These are phyloP conservation scores for Aspergillus sp. DNA, from an alignment of 2,329 filamentous ascomycete genomes.

Conservation along the genomic window DNA sequence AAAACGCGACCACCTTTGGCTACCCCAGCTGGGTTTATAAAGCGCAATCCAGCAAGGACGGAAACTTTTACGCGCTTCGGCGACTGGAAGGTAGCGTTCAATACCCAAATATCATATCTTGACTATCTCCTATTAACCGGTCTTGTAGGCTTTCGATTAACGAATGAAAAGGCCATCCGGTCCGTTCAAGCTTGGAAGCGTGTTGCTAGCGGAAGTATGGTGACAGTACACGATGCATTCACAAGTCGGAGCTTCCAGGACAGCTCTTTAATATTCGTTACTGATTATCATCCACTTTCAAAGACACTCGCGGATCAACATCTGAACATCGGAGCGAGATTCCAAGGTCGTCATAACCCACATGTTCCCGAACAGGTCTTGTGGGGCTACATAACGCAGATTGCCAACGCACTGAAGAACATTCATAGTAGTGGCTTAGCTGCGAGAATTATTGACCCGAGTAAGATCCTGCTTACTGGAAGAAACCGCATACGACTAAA, in stretches of 20 bases:
- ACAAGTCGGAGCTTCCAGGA: conserved; percentile 92
- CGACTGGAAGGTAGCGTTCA: conserved; percentile 68
- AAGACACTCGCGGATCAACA: conserved; percentile 88
- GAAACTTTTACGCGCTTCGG: conserved; percentile 81
- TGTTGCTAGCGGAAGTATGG: conserved; percentile 76
- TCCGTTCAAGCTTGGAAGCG: conserved; percentile 87
- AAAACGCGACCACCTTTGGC: conserved; percentile 76
- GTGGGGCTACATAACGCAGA: conserved; percentile 91
- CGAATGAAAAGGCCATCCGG: conserved; percentile 84
- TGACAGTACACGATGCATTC: conserved; percentile 87
- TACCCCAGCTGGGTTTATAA: conserved; percentile 96
- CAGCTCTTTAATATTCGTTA: conserved; percentile 90
- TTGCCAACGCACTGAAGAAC: conserved; percentile 80
- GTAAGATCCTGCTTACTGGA: conserved; percentile 85
- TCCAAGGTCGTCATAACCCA: conserved; percentile 46
- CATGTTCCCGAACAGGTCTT: conserved; percentile 70
- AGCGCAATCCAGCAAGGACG: conserved; percentile 83
- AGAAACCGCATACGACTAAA: conserved; percentile 88
- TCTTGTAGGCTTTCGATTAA: conserved; percentile 71
- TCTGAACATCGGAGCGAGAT: conserved; percentile 40
- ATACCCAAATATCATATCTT: neutral
- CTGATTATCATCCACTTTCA: conserved; percentile 87
- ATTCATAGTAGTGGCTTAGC: conserved; percentile 82
- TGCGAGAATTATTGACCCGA: conserved; percentile 80
- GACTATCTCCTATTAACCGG: neutral